Evolutionary conservation across 2,329 filamentous ascomycete genomes (phyloP).

Genomic region (Penicillium sp.): DNA sequence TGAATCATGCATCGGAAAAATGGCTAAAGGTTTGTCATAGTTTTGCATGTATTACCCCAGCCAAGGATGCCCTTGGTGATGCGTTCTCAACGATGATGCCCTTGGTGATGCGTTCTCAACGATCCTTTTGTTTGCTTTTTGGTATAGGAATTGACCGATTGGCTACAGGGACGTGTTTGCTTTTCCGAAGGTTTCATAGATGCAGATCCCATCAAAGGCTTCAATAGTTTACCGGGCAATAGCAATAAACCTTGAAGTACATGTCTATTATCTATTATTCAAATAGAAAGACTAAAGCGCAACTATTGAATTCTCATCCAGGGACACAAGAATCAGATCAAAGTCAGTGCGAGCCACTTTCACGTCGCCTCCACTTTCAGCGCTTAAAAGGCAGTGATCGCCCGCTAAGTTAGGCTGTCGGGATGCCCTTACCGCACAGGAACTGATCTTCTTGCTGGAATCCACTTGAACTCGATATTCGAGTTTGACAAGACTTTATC

Average conservation of each 20-base stretch:
- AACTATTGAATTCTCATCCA: background rate
- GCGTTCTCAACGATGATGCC: too few relatives aligned
- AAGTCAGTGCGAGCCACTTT: background rate
- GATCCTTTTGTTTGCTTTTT: background rate
- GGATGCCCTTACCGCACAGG: too few relatives aligned
- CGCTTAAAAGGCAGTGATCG: background rate
- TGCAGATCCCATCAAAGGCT: background rate
- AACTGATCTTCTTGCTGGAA: background rate
- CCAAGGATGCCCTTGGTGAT: too few relatives aligned
- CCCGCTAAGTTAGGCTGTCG: background rate
- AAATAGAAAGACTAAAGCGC: background rate
- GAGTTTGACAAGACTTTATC: background rate
- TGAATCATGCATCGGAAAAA: conserved; percentile 3
- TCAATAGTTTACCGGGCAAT: background rate
- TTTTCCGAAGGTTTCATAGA: background rate
- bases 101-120: background rate
- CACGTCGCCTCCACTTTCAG: background rate
- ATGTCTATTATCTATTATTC: background rate
- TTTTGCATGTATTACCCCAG: too few relatives aligned
- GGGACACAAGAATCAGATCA: background rate
- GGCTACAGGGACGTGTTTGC: background rate
- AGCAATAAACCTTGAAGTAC: background rate
- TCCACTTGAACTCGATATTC: background rate
- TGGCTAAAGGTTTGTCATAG: background rate
- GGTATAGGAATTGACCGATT: background rate